These are phyloP conservation scores for Cordyceps sp. DNA, from an alignment of 2,329 filamentous ascomycete species.

Conservation along the genomic window DNA sequence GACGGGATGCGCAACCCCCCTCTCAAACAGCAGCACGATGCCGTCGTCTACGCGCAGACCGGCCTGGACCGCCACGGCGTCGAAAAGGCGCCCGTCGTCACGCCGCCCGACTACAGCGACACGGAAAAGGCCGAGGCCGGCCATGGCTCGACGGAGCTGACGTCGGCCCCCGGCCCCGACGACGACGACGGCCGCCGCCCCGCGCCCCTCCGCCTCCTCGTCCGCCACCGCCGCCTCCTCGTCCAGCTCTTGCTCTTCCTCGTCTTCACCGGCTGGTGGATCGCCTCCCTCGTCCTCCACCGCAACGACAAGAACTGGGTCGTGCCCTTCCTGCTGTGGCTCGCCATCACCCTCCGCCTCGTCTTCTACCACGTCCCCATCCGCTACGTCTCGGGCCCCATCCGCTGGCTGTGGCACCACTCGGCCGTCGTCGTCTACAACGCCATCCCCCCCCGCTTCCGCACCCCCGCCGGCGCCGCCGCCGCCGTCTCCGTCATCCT, in stretches of 20 bases:
- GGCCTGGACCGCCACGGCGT: no score
- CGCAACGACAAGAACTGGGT: conserved; percentile 62
- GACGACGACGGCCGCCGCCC: conserved; percentile 5
- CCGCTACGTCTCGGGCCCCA: conserved; percentile 46
- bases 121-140: conserved; percentile 19
- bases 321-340: conserved; percentile 68
- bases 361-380: conserved; percentile 59
- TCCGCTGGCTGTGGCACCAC: conserved; percentile 50
- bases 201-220: conserved; percentile 18
- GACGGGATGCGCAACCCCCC: no score
- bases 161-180: conserved; percentile 1
- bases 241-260: conserved; percentile 27
- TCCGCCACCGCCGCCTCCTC: conserved; percentile 26
- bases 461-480: conserved; percentile 43
- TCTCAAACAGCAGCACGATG: no score
- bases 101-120: conserved; percentile 21
- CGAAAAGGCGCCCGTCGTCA: no score
- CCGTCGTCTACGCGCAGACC: no score
- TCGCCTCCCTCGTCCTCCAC: conserved; percentile 57
- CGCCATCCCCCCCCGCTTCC: conserved; percentile 48
- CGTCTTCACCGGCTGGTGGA: conserved; percentile 51
- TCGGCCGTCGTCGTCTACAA: conserved; percentile 41
- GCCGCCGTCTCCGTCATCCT: conserved; percentile 56
- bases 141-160: conserved; percentile 7
- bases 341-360: conserved; percentile 56